These are phyloP conservation scores for Dendrobium chrysotoxum DNA, from an alignment of 106 monocot species.

Conservation along the genomic window DNA sequence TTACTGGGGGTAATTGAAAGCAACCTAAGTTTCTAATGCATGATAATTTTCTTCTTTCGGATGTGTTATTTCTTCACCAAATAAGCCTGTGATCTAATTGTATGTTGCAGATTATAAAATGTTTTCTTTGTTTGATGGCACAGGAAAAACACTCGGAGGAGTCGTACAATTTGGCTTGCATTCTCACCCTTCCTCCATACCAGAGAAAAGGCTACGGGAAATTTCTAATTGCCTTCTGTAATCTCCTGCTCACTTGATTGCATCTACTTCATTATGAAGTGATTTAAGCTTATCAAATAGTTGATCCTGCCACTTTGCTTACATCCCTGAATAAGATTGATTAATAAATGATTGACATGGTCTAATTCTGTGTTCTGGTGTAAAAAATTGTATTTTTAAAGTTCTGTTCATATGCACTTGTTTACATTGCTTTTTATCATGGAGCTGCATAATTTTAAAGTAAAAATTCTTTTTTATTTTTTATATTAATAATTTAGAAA, in stretches of 20 bases:
- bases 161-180: conserved; percentile 95
- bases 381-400: background rate
- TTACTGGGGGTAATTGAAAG: background rate
- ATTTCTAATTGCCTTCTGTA: conserved; percentile 97
- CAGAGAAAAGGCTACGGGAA: conserved; percentile 99
- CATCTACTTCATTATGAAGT: background rate
- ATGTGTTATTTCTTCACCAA: too few species aligned
- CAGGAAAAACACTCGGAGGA: conserved; percentile 99
- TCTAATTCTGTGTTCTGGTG: too few species aligned
- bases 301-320: too few species aligned
- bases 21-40: background rate
- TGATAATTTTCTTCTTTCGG: background rate
- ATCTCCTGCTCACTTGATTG: conserved; percentile 11
- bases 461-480: background rate
- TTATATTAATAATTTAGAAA: background rate
- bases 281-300: too few species aligned
- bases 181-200: conserved; percentile 95
- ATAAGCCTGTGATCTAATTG: too few species aligned
- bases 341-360: too few species aligned
- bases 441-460: background rate
- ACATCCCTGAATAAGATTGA: too few species aligned
- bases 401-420: background rate
- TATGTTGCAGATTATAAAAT: background rate
- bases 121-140: background rate
- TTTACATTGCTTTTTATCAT: too few species aligned